phyloP scores from a whole-genome alignment of 129 eudicot species.

The Flaveria sonorensis region DNA sequence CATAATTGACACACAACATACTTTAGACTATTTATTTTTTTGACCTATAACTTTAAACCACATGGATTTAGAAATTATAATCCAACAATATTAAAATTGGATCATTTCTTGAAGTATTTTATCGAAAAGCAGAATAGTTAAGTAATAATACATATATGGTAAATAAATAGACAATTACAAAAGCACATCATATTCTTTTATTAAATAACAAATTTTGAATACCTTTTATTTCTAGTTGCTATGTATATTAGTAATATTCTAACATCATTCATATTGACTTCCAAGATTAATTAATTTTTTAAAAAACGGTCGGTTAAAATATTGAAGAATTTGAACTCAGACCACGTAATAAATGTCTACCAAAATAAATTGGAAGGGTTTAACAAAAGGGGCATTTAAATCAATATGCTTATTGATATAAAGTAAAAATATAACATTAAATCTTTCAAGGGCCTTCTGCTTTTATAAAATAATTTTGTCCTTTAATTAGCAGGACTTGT shows the following conservation, averaged over 20 bases:
- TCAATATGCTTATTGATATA: background rate
- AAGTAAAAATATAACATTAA: background rate
- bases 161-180: background rate
- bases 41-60: too few species aligned
- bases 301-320: background rate
- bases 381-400: too few species aligned
- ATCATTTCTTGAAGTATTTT: background rate
- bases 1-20: too few species aligned
- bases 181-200: background rate
- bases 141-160: conserved; percentile 1
- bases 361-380: background rate
- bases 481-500: background rate
- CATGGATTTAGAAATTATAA: too few species aligned
- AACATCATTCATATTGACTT: conserved; percentile 20
- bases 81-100: background rate
- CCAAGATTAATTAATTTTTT: background rate
- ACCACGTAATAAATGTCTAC: background rate
- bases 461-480: background rate
- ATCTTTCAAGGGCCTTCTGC: conserved; percentile 1
- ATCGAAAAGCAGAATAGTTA: background rate
- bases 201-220: conserved; percentile 4
- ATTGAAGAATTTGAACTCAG: background rate
- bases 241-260: background rate
- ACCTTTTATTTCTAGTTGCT: background rate
- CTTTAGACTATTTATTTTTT: too few species aligned